Evolutionary conservation across 257 asterid species (phyloP), one percentile per base, ranked within the genome.

Genomic region (Solanum bukasovii): DNA sequence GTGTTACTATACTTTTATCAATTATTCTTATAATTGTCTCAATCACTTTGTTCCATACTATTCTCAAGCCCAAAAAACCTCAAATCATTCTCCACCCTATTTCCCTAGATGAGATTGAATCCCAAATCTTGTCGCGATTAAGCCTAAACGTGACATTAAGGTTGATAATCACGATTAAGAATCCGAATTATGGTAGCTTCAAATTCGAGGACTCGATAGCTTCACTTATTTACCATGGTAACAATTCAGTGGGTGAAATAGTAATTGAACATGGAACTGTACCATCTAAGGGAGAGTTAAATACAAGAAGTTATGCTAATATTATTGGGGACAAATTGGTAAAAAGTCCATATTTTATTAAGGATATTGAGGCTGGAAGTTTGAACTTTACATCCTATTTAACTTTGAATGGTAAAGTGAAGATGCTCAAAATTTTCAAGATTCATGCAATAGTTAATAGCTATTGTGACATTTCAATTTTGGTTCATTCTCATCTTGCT

Each of bases 61-160:
- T 85, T 14, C 63, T 87, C 29, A 89, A 87, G 84, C 91, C 91
- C 21, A 87, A 85, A 78, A 37, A 87, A 7, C 90, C 91, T 82
- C 63, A 63, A 46, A 56, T 89, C 63, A 87, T 35, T 46, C 78
- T 89, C 42, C 59, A 79, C 37, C 83, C 88, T 33, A 78, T 86
- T 3, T 77, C 74, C 16, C 85, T 87, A 56, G n/a, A 89, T 84
- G 52, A 84, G 14, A 83, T 78, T 25, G 44, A 89, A 13, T 84
- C 81, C 73, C 72, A 84, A 87, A 25, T 85, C 40, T 37, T 87
- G 27, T 89, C 91, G 18, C 25, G 38, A 7, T 27, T 79, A 9
- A 20, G 65, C 56, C 84, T 85, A 29, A 89, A 85, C 65, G 88
- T 86, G 13, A 31, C 90, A 9, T 12, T 89, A 7, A 78, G 81